phyloP scores from a whole-genome alignment of 352 stramenopile genomes.

The Phytophthora litchii region DNA sequence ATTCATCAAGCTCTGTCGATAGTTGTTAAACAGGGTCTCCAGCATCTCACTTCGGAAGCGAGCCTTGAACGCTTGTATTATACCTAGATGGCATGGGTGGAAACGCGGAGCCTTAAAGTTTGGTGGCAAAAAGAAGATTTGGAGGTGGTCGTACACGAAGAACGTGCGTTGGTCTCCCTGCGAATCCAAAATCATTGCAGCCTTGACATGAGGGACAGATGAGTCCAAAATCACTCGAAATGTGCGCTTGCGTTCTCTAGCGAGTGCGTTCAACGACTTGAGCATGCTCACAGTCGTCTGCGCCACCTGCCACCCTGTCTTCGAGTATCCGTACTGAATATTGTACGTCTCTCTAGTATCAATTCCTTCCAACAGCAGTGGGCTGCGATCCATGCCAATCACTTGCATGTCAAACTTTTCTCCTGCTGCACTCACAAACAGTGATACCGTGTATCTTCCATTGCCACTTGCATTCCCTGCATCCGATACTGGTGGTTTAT shows the following conservation, averaged over 20 bases:
- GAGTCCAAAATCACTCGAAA: slow-evolving; percentile 86
- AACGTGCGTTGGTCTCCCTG: slow-evolving; percentile 88
- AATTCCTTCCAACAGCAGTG: slow-evolving; percentile 62
- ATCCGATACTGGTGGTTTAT: slow-evolving; percentile 42
- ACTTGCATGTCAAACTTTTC: slow-evolving; percentile 87
- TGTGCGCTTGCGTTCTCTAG: slow-evolving; percentile 71
- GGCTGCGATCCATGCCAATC: slow-evolving; percentile 68
- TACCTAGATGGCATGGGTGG: slow-evolving; percentile 74
- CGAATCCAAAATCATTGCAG: slow-evolving; percentile 85
- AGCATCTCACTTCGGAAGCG: slow-evolving; percentile 81
- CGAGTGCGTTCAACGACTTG: slow-evolving; percentile 77
- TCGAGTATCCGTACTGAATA: slow-evolving; percentile 84
- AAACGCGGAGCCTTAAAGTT: slow-evolving; percentile 80
- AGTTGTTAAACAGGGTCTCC: slow-evolving; percentile 75
- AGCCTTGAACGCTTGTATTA: slow-evolving; percentile 84
- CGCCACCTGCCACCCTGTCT: slow-evolving; percentile 81
- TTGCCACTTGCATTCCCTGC: slow-evolving; percentile 21
- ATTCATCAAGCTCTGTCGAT: slow-evolving; percentile 52
- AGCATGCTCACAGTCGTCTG: slow-evolving; percentile 82
- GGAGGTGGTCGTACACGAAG: slow-evolving; percentile 83
- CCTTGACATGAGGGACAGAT: slow-evolving; percentile 84
- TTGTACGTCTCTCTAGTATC: slow-evolving; percentile 66
- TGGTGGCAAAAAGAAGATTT: slow-evolving; percentile 82
- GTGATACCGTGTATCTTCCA: slow-evolving; percentile 70
- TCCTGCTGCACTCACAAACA: slow-evolving; percentile 79